Evolutionary conservation across 2,329 filamentous ascomycete genomes (phyloP).

Genomic region (Ceratocystis lukuohia): DNA sequence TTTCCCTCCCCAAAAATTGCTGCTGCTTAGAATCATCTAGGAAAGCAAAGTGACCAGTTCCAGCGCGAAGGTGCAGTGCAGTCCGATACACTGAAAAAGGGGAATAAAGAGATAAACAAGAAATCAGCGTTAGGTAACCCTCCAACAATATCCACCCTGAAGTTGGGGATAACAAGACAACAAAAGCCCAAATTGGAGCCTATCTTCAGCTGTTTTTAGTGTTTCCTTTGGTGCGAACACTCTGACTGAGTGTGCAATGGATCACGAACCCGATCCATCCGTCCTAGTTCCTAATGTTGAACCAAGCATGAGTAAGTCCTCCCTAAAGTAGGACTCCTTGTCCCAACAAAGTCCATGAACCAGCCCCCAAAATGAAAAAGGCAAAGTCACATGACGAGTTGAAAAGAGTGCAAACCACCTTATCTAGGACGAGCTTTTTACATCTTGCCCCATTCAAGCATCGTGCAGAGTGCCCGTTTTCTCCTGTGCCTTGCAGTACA

Average conservation of each 20-base stretch:
- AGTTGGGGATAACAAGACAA: background rate
- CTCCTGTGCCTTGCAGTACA: slow-evolving; percentile 7
- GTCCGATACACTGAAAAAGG: no score
- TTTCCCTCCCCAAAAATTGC: no score
- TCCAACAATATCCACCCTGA: no score
- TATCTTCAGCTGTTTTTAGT: background rate
- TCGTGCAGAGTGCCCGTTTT: slow-evolving; percentile 17
- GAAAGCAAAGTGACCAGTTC: no score
- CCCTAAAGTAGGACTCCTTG: background rate
- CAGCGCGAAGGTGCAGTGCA: no score
- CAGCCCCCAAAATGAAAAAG: background rate
- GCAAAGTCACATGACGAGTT: background rate
- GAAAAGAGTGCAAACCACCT: background rate
- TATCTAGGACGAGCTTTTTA: background rate
- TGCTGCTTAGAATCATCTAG: background rate
- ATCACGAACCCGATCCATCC: background rate
- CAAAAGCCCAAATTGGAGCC: background rate
- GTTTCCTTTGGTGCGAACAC: slow-evolving; percentile 1
- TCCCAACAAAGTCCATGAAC: background rate
- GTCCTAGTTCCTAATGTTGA: no score
- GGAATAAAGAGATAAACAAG: no score
- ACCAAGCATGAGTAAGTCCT: background rate
- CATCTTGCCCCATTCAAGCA: slow-evolving; percentile 5
- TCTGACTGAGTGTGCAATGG: background rate
- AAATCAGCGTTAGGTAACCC: no score